These are phyloP conservation scores for Clarkia xantiana DNA, from an alignment of 345 rosid species.

Conservation along the genomic window DNA sequence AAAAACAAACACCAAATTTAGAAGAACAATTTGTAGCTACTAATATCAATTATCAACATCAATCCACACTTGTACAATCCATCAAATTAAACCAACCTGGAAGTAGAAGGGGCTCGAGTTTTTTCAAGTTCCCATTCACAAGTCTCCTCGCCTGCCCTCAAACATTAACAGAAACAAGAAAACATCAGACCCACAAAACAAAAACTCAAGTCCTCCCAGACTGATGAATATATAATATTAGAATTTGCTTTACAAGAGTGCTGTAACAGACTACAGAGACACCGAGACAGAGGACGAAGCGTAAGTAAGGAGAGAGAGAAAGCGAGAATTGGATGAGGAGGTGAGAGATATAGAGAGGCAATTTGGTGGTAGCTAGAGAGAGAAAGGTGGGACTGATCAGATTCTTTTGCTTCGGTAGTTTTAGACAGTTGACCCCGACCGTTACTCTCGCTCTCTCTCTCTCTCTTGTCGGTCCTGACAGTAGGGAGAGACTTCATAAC, in stretches of 20 bases:
- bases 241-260: slow-evolving; percentile 7
- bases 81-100: slow-evolving; percentile 29
- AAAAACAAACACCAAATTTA: slow-evolving; percentile 7
- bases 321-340: slow-evolving; percentile 2
- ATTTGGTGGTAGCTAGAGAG: slow-evolving; percentile 22
- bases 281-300: slow-evolving; percentile 19
- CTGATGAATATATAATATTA: slow-evolving; percentile 2
- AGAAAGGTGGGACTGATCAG: slow-evolving; percentile 56
- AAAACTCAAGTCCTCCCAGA: not conserved
- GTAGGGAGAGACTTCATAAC: no score
- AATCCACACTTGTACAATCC: no score
- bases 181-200: slow-evolving; percentile 2
- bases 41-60: not conserved
- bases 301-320: slow-evolving; percentile 14
- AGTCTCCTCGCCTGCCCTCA: slow-evolving; percentile 39
- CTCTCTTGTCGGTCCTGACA: slow-evolving; percentile 5
- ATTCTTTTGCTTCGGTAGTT: slow-evolving; percentile 50
- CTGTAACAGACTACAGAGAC: slow-evolving; percentile 17
- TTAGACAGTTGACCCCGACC: slow-evolving; percentile 84
- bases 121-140: slow-evolving; percentile 17
- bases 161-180: not conserved
- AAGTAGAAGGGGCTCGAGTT: slow-evolving; percentile 32
- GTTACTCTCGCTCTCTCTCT: slow-evolving; percentile 20
- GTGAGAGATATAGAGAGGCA: not conserved
- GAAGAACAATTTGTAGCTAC: not conserved